Base-by-base conservation (phyloP, 805 yeast species). In the Metschnikowia santaceciliae region DNA sequence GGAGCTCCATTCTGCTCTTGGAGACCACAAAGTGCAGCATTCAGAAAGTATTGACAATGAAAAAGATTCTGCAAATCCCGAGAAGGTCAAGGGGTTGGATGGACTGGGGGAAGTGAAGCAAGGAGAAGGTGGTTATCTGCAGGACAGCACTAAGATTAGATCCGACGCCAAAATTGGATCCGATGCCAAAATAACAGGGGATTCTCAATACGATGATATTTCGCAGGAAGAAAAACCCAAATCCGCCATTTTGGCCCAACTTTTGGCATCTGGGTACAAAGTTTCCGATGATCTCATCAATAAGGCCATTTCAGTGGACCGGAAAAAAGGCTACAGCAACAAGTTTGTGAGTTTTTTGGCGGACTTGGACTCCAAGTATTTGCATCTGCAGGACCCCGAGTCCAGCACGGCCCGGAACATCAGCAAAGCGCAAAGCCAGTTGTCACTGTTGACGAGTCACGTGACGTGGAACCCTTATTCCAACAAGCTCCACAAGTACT, bases 181-280 rank as follows among this genome's bases (percentile, higher is more conserved):
- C 19, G 52, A 50, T 30, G 54, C 41, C 33, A 54, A 56, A 11
- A 43, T 34, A 32, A 68, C 71, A 4, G 73, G 71, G 10, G 74
- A 69, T 47, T 55, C 50, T 8, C 47, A 55, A 11, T 66, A 67
- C 46, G 76, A 70, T 47, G 89, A 85, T 57, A 78, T 86, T 48
- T 67, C 75, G 4, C 95, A 87, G 69, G 95, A 88, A 61, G 81
- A 80, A 53, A 87, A 87, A 71, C 95, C 95, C 50, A 85, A 85
- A 62, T 68, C 82, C 50, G 81, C 89, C 17, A 82, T 88, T 52
- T 71, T 86, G 69, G 92, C 94, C 1, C 92, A 87, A 67, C 79
- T 84, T 59, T 72, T 87, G 53, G 76, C 89, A 32, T 79, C 82
- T n/a, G 95, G 95, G 4, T 87, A 88, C 63, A 78, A 75, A 17